A percentile compares a stretch with the other conserved stretches of the same genome.
phyloP scores from a whole-genome alignment of 148 eudicot genomes.

The Silene uniflora region DNA sequence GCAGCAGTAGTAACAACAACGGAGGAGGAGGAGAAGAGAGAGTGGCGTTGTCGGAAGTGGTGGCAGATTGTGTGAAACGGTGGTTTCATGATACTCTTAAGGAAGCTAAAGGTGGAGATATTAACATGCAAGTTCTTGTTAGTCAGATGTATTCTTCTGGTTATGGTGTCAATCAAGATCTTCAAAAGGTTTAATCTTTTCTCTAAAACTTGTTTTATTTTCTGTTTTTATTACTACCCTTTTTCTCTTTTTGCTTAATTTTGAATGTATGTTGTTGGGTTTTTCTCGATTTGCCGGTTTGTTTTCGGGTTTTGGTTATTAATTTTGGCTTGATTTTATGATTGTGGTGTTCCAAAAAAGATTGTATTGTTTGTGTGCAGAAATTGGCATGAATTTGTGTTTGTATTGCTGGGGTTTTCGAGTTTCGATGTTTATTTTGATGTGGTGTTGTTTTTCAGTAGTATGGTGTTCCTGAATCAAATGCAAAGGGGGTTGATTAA shows the following conservation, averaged over 20 bases:
- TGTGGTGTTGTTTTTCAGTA: background rate
- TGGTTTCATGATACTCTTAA: constrained; percentile 70
- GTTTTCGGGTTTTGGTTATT: background rate
- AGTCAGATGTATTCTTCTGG: constrained; percentile 75
- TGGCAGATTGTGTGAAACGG: constrained; percentile 57
- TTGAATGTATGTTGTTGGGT: background rate
- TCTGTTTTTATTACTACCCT: constrained; percentile 14
- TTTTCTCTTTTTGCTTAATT: background rate
- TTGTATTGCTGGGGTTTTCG: no score
- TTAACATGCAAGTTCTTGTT: constrained; percentile 73
- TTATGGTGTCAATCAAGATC: constrained; percentile 62
- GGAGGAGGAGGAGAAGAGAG: constrained; percentile 18
- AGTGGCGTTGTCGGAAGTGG: constrained; percentile 55
- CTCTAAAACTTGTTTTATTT: background rate
- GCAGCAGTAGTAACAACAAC: constrained; percentile 21
- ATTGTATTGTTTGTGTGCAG: no score
- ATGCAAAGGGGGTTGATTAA: background rate
- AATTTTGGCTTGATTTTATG: no score
- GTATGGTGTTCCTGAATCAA: background rate
- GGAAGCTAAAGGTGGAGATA: constrained; percentile 67
- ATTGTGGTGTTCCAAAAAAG: no score
- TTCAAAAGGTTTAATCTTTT: constrained; percentile 48
- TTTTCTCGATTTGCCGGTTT: background rate
- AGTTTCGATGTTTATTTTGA: no score
- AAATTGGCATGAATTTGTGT: no score